Conservation (phyloP, 2,329 filamentous ascomycete genomes). For the Aspergillus amoenus region DNA sequence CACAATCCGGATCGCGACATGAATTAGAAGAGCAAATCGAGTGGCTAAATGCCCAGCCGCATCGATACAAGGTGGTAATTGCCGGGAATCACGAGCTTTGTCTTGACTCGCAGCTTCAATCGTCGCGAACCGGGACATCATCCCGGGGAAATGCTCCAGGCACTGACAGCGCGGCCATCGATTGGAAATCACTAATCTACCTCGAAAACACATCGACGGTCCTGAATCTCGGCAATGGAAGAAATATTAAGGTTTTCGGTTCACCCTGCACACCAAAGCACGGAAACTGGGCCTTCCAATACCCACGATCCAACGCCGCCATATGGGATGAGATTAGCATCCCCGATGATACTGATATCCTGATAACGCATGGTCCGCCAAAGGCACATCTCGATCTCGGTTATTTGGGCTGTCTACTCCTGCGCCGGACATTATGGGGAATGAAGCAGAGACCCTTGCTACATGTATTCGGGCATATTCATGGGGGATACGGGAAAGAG, state of each 20-base stretch:
- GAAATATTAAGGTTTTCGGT: slow-evolving; percentile 69
- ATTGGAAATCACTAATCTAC: slow-evolving; percentile 68
- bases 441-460: slow-evolving; percentile 70
- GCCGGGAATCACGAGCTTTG: slow-evolving; percentile 74
- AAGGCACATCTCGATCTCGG: slow-evolving; percentile 61
- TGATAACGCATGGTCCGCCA: slow-evolving; percentile 76
- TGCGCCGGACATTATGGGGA: slow-evolving; percentile 67
- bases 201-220: slow-evolving; percentile 65
- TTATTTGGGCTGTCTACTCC: slow-evolving; percentile 61
- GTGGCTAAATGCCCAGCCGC: slow-evolving; percentile 70
- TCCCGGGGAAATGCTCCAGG: slow-evolving; percentile 42
- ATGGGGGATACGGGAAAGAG: slow-evolving; percentile 67
- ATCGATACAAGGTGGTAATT: slow-evolving; percentile 74
- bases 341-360: slow-evolving; percentile 67
- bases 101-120: neutral
- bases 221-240: slow-evolving; percentile 39
- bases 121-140: neutral
- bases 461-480: slow-evolving; percentile 80
- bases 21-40: slow-evolving; percentile 74
- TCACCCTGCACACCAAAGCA: slow-evolving; percentile 71
- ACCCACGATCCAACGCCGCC: slow-evolving; percentile 34
- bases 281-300: slow-evolving; percentile 76
- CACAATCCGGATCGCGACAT: slow-evolving; percentile 63
- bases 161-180: slow-evolving; percentile 41
- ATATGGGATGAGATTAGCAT: slow-evolving; percentile 58